phyloP scores from a whole-genome alignment of 2,329 filamentous ascomycete genomes.

The Sporothrix variecibatus region DNA sequence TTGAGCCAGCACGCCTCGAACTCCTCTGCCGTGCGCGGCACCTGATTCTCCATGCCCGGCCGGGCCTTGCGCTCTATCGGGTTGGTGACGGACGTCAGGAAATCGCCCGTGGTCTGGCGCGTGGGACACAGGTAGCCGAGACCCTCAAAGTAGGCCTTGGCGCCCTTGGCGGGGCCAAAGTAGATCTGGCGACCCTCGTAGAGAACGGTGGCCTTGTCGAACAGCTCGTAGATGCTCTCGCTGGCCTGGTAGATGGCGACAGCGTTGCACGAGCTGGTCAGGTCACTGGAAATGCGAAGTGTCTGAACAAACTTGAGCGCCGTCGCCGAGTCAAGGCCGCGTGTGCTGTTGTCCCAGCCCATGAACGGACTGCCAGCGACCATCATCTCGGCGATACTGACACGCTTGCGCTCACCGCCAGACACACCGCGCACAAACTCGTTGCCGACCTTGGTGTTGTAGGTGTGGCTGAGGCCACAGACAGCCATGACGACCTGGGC shows the following conservation, averaged over 20 bases:
- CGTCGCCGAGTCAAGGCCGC: constrained; percentile 65
- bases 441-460: constrained; percentile 71
- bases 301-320: constrained; percentile 67
- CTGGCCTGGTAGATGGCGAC: constrained; percentile 69
- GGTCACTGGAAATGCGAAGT: constrained; percentile 66
- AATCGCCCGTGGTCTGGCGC: constrained; percentile 71
- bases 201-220: constrained; percentile 77
- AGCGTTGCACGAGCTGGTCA: constrained; percentile 62
- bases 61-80: constrained; percentile 69
- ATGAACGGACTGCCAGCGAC: constrained; percentile 52
- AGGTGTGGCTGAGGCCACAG: constrained; percentile 72
- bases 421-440: constrained; percentile 63
- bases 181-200: constrained; percentile 68
- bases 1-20: constrained; percentile 61
- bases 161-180: constrained; percentile 62
- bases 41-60: constrained; percentile 58
- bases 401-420: constrained; percentile 70
- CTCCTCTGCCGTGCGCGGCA: constrained; percentile 62
- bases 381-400: constrained; percentile 73
- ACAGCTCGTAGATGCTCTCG: constrained; percentile 60
- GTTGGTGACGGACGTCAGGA: constrained; percentile 75
- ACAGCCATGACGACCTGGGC: constrained; percentile 73
- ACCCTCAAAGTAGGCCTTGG: constrained; percentile 65
- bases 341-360: constrained; percentile 70
- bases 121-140: constrained; percentile 64